Evolutionary conservation across 345 rosid species (phyloP).

Genomic region (Eutrema heterophyllum): DNA sequence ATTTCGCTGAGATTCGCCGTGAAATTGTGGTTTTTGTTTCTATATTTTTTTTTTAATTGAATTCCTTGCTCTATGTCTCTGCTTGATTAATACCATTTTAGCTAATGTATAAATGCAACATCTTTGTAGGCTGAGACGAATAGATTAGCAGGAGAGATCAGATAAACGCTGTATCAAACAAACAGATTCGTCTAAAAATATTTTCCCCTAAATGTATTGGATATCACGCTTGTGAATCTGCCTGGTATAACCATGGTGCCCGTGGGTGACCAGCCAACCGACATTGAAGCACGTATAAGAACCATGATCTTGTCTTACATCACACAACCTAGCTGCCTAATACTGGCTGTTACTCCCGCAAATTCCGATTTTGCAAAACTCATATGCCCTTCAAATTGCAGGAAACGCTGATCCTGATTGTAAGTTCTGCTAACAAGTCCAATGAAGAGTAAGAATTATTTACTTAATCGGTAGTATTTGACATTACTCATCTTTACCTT

Average conservation of each 20-base stretch:
- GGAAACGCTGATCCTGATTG: slow-evolving; percentile 53
- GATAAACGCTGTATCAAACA: slow-evolving; percentile 55
- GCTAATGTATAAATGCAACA: no score
- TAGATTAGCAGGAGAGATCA: slow-evolving; percentile 49
- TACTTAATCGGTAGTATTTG: no score
- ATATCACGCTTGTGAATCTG: slow-evolving; percentile 58
- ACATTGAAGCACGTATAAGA: slow-evolving; percentile 50
- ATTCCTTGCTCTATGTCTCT: neutral
- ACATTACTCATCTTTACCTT: no score
- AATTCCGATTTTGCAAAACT: slow-evolving; percentile 62
- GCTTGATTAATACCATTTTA: neutral
- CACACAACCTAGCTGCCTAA: slow-evolving; percentile 42
- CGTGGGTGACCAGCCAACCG: no score
- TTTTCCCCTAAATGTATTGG: slow-evolving; percentile 52
- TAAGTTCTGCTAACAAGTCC: no score
- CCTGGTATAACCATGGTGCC: slow-evolving; percentile 69
- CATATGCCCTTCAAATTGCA: slow-evolving; percentile 72
- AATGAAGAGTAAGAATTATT: no score
- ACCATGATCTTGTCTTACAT: slow-evolving; percentile 49
- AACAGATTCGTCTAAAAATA: slow-evolving; percentile 48
- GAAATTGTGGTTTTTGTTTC: slow-evolving; percentile 68
- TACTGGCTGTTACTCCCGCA: slow-evolving; percentile 60
- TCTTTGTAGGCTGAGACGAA: slow-evolving; percentile 64
- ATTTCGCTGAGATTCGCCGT: slow-evolving; percentile 86
- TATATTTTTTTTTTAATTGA: no score